These are phyloP conservation scores for Fusarium pilosicola DNA, from an alignment of 2,329 filamentous ascomycete species.

Conservation along the genomic window DNA sequence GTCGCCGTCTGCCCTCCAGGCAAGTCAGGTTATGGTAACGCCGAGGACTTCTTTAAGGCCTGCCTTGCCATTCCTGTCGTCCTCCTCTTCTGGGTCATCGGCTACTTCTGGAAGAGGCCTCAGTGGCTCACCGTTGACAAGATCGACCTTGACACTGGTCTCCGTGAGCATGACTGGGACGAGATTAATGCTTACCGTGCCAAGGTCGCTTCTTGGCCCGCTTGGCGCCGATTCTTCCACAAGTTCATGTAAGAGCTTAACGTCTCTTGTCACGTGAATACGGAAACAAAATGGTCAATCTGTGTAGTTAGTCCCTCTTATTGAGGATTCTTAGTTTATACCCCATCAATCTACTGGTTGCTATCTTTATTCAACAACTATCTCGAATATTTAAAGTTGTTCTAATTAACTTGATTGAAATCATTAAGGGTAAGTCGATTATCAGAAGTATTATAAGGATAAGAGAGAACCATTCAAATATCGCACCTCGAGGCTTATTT, in stretches of 20 bases:
- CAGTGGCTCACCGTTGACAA: slow-evolving; percentile 67
- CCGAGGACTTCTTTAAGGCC: slow-evolving; percentile 63
- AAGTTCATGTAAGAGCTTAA: slow-evolving; percentile 15
- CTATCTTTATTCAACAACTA: not conserved
- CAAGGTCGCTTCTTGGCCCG: slow-evolving; percentile 58
- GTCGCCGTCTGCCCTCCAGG: slow-evolving; percentile 56
- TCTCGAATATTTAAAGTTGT: no score
- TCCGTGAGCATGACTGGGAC: slow-evolving; percentile 72
- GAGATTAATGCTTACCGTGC: slow-evolving; percentile 64
- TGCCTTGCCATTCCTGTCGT: slow-evolving; percentile 65
- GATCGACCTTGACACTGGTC: slow-evolving; percentile 74
- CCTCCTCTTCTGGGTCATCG: slow-evolving; percentile 62
- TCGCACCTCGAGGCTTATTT: no score
- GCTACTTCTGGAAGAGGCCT: slow-evolving; percentile 72
- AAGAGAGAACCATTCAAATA: not conserved
- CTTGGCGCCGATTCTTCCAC: slow-evolving; percentile 53
- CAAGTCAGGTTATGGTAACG: slow-evolving; percentile 48
- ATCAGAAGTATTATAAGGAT: accelerated
- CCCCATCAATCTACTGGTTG: slow-evolving; percentile 24
- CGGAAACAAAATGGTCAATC: not conserved
- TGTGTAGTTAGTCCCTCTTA: slow-evolving; percentile 18
- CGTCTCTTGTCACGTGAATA: accelerated
- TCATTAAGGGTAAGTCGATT: not conserved
- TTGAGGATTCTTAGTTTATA: slow-evolving; percentile 28
- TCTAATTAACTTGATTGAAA: no score